Conservation (phyloP, 2,329 filamentous ascomycete genomes). For the Epichloe baconii region DNA sequence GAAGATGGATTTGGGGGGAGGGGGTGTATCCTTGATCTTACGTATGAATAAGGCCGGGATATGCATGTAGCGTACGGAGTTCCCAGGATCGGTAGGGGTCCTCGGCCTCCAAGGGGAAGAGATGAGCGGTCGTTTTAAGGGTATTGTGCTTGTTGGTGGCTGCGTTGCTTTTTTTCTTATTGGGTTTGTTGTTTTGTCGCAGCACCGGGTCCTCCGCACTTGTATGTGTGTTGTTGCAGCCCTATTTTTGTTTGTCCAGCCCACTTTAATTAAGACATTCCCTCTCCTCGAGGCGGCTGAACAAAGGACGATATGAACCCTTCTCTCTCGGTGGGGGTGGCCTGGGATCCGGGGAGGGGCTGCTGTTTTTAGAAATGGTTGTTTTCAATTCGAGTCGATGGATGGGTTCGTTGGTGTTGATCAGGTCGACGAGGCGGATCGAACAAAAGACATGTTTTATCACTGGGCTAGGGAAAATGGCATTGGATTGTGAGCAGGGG, state of each 20-base stretch:
- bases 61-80: neutral
- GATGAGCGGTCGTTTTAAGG: neutral
- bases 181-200: too few species aligned
- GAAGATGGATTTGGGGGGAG: neutral
- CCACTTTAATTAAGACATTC: neutral
- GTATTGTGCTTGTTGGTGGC: too few species aligned
- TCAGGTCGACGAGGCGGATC: neutral
- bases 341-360: neutral
- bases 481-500: neutral
- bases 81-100: neutral
- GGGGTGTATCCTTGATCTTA: neutral
- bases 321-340: neutral
- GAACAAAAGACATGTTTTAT: neutral
- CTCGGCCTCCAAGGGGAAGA: neutral
- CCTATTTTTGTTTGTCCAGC: neutral
- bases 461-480: neutral
- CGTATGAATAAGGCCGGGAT: neutral
- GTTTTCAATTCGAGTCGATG: neutral
- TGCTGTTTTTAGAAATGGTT: neutral
- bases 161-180: neutral
- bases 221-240: neutral
- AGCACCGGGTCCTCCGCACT: neutral
- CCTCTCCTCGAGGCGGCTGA: neutral
- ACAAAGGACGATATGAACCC: neutral
- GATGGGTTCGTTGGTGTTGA: neutral